These are phyloP conservation scores for Clonostachys sp. DNA, from an alignment of 2,329 filamentous ascomycete species.

Conservation along the genomic window DNA sequence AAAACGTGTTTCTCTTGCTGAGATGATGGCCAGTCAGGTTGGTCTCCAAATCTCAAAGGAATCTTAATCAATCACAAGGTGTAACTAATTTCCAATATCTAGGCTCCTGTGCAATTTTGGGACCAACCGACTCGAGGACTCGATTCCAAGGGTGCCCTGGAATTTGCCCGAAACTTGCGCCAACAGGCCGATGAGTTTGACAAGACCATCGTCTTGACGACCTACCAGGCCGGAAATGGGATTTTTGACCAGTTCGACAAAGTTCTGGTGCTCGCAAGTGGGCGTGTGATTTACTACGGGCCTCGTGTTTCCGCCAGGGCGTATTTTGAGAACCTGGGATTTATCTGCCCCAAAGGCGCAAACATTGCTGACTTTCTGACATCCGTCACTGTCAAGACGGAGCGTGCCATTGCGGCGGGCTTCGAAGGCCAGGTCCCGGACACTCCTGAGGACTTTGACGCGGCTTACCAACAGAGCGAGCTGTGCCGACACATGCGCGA, in stretches of 20 bases:
- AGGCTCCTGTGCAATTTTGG: conserved; percentile 45
- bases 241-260: conserved; percentile 68
- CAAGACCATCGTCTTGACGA: conserved; percentile 61
- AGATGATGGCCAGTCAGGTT: conserved; percentile 47
- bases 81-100: not conserved
- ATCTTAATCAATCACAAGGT: not conserved
- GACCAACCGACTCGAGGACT: conserved; percentile 67
- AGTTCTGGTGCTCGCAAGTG: conserved; percentile 64
- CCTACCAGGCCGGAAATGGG: conserved; percentile 62
- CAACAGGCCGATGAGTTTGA: conserved; percentile 60
- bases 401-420: conserved; percentile 54
- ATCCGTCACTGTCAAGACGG: conserved; percentile 59
- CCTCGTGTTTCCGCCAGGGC: conserved; percentile 53
- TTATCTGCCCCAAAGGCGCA: conserved; percentile 39
- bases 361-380: conserved; percentile 69
- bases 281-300: conserved; percentile 63
- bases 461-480: conserved; percentile 36
- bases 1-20: conserved; percentile 68
- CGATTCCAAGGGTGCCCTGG: conserved; percentile 66
- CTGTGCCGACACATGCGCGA: conserved; percentile 15
- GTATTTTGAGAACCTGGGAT: conserved; percentile 65
- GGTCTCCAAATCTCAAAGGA: not conserved
- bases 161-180: conserved; percentile 57
- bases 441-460: conserved; percentile 55
- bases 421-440: conserved; percentile 54